Base-by-base conservation (phyloP, 768 basidiomycete genomes). In the Tephrocybe sp. region DNA sequence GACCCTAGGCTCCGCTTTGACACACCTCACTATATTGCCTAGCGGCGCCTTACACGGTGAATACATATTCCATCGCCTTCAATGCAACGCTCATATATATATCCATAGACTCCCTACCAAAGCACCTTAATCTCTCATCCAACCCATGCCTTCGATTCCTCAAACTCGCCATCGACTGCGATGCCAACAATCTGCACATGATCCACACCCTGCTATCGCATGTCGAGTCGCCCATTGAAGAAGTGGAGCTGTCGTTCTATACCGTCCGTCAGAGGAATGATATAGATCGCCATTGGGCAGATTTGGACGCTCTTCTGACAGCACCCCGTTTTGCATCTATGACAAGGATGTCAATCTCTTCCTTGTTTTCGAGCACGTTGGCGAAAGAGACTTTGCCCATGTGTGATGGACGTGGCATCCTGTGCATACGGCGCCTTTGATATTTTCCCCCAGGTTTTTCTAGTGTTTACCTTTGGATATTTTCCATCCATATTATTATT, bases 111-210 rank as follows among this genome's bases (percentile, higher is more conserved):
- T 44, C 52, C 1, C 23, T 57, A 30, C 26, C 49, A 14, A n/a
- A 36, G 14, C 45, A 53, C 45, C 16, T 53, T 16, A 39, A 53
- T 36, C 52, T 57, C 39, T 57, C 56, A 20, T 35, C 39, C n/a
- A 53, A 53, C 31, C n/a, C 41, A 2, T 41, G 40, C 40, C 52
- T 53, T 32, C 48, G 34, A 47, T 51, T 45, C 39, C 52, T 57
- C 14, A 51, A 51, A 22, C 49, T 57, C 23, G 45, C 33, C 41
- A 57, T 57, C 33, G 52, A 57, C 41, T 53, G 48, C 22, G 49
- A 57, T 45, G 44, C 31, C 45, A 19, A 16, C 33, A 41, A 53
- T 17, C 36, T 57, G 6, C 12, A 9, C 17, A 47, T 57, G 44
- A 45, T 49, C 6, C 35, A 36, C 8, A 34, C 41, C 31, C 36